These are phyloP conservation scores for Cordyceps farinosa DNA, from an alignment of 2,329 filamentous ascomycete species.

Conservation along the genomic window DNA sequence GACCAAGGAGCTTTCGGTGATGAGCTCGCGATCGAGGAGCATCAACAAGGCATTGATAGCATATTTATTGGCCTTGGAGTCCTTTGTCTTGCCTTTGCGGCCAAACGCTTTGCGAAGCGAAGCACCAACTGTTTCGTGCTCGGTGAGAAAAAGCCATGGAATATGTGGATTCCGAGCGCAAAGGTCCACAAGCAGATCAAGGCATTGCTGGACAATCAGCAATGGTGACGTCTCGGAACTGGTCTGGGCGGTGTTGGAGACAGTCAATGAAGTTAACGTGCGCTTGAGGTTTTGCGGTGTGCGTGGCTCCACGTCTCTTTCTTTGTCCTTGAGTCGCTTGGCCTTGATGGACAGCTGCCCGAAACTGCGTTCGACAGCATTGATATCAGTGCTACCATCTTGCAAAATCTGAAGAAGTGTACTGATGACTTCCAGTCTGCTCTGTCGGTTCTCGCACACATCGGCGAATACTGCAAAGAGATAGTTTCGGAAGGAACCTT, in stretches of 20 bases:
- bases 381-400: constrained; percentile 89
- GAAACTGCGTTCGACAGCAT: constrained; percentile 93
- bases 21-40: constrained; percentile 85
- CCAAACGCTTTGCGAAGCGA: constrained; percentile 72
- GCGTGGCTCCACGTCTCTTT: constrained; percentile 59
- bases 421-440: constrained; percentile 88
- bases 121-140: constrained; percentile 74
- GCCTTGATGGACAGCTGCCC: constrained; percentile 87
- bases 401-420: constrained; percentile 90
- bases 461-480: constrained; percentile 86
- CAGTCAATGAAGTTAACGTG: constrained; percentile 58
- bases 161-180: constrained; percentile 83
- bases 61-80: constrained; percentile 78
- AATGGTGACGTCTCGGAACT: constrained; percentile 89
- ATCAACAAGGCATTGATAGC: constrained; percentile 87
- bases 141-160: constrained; percentile 86
- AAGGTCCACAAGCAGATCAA: constrained; percentile 79
- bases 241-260: constrained; percentile 45
- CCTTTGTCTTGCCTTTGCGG: constrained; percentile 85
- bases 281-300: constrained; percentile 80
- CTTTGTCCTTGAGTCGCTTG: constrained; percentile 69
- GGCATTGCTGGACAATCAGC: constrained; percentile 92
- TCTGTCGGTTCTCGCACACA: constrained; percentile 95
- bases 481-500: constrained; percentile 77
- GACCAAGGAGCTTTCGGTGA: constrained; percentile 94